Base-by-base conservation (phyloP, 352 stramenopile species). In the Pythium dissotocum region DNA sequence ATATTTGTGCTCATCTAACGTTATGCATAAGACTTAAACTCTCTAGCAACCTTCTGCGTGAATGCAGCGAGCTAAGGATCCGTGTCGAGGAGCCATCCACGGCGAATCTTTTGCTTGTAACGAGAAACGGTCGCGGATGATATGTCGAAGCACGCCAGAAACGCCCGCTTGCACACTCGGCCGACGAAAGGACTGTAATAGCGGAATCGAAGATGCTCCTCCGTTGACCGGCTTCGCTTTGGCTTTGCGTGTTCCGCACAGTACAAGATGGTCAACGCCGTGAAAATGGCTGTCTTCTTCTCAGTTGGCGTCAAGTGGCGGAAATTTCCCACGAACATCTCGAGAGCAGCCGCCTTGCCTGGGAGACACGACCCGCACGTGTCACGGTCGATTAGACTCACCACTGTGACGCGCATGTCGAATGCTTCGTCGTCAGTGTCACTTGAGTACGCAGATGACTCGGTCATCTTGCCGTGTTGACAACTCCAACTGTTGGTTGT, bases 111-210 rank as follows among this genome's bases (percentile, higher is more conserved):
- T 13, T 18, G 48, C 24, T 33, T 54, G 30, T 60, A 60, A 2
- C 54, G 32, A 8, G 54, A n/a, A 10, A 60, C 16, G 2, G 54
- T 60, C 0, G 54, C 28, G 6, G 18, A 33, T 4, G 54, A 60
- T 6, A 42, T 32, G 3, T n/a, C 16, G 16, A 60, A 30, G 33
- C 54, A 60, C 14, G 4, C 35, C 6, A 42, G 28, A 14, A 60
- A 60, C 18, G 54, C 54, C 4, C 32, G 10, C 33, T 60, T 38
- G n/a, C 54, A 60, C 6, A 60, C 54, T 13, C 28, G 28, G 13
- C 33, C 54, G 4, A 60, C 54, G n/a, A 46, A 60, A 2, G 54
- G 54, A 32, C 48, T 10, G 21, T 60, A 26, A 16, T 60, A 60
- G 13, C 10, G 30, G 18, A 60, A 60, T 18, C 54, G 54, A 16